Conservation (phyloP, 768 basidiomycete genomes). For the Termitomyces sp. region DNA sequence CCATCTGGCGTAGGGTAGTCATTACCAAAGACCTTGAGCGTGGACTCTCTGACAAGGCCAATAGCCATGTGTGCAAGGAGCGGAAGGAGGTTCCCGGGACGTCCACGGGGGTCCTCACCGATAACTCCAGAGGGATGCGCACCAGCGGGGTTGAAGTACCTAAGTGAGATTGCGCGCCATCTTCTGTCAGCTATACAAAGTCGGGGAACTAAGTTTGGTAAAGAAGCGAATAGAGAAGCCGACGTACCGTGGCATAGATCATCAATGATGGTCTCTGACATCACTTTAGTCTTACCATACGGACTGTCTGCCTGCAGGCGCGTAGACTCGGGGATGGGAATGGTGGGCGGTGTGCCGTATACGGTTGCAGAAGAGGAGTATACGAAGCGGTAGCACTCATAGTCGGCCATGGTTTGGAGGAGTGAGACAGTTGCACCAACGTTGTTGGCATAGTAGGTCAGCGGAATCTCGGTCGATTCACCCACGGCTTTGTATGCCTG, state of each 20-base stretch:
- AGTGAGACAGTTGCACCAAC: slow-evolving; percentile 86
- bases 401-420: slow-evolving; percentile 82
- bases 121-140: slow-evolving; percentile 94
- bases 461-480: slow-evolving; percentile 89
- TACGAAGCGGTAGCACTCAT: slow-evolving; percentile 81
- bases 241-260: slow-evolving; percentile 78
- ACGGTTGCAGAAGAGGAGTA: slow-evolving; percentile 99
- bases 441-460: slow-evolving; percentile 94
- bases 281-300: slow-evolving; percentile 95
- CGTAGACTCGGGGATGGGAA: slow-evolving; percentile 93
- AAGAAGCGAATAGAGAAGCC: slow-evolving; percentile 5
- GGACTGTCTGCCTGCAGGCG: slow-evolving; percentile 85
- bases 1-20: slow-evolving; percentile 97
- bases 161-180: slow-evolving; percentile 83
- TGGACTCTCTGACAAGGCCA: slow-evolving; percentile 72
- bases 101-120: slow-evolving; percentile 94
- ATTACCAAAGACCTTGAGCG: slow-evolving; percentile 87
- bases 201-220: not conserved
- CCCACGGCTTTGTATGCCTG: slow-evolving; percentile 98
- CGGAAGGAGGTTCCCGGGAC: slow-evolving; percentile 92
- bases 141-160: slow-evolving; percentile 99
- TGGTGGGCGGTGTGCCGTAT: slow-evolving; percentile 87
- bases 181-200: slow-evolving; percentile 53
- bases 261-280: slow-evolving; percentile 86
- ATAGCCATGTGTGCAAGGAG: slow-evolving; percentile 93